Base-by-base conservation (phyloP, 441 rosid species). In the Aquilaria agallochum region DNA sequence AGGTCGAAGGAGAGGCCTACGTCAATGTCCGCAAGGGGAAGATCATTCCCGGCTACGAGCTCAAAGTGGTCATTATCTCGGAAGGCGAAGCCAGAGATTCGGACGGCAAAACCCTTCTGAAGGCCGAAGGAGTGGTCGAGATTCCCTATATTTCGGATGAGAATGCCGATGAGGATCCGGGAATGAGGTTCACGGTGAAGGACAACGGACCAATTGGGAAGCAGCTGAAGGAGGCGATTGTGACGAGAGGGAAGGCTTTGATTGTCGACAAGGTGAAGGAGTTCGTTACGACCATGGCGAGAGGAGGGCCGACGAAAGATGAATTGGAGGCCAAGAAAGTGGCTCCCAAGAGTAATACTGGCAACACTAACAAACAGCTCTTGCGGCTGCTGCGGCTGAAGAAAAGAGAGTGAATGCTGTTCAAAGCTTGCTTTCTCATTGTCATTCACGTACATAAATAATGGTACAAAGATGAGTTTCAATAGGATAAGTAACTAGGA, bases 131-230 rank as follows among this genome's bases (percentile, higher is more conserved):
- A 13, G 63, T 76, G 33, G 87, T 91, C 0, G 99, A 91, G 69
- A 79, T 94, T 65, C 97, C 99, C 0, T 91, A 94, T 66, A 89
- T 94, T 58, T 60, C 99, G 33, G 97, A 94, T 59, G 99, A 94
- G 90, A 94, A 94, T 42, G 97, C 97, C 0, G 96, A 76, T 13
- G 99, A 91, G 69, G 92, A 94, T 56, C 96, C 97, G 4, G 97
- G 91, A 53, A 62, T 91, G 59, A 87, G 71, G 83, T 82, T 94
- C 33, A 66, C 78, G 7, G 72, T 89, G 3, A 88, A 81, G 75
- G 98, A 94, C 6, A 96, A 94, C 0, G 92, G 97, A 0, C 82
- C 88, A 0, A 34, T 87, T 8, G 97, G 92, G 68, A 82, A 69
- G 76, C 73, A 76, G 12, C 66, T 89, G 87, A 89, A 86, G 88